Evolutionary conservation across 805 yeast species (phyloP).

Genomic region (Wickerhamiella slavikovae): DNA sequence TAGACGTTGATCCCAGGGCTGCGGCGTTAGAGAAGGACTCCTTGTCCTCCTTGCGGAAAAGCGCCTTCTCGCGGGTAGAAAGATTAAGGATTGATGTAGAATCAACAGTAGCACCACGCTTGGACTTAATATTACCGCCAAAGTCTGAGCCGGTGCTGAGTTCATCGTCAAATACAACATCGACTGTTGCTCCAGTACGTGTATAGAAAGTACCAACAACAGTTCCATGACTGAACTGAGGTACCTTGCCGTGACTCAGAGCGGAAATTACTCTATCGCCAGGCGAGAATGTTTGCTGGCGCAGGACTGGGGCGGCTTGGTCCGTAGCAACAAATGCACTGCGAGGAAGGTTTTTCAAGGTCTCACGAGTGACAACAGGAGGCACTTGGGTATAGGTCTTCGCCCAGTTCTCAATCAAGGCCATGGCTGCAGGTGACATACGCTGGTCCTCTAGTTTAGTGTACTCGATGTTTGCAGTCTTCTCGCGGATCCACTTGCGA

Average conservation of each 20-base stretch:
- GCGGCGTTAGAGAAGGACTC: too few species aligned
- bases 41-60: too few species aligned
- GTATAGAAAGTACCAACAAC: conserved; percentile 41
- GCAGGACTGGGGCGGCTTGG: conserved; percentile 47
- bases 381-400: conserved; percentile 23
- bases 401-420: conserved; percentile 42
- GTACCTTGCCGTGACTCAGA: conserved; percentile 75
- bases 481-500: conserved; percentile 27
- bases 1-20: too few species aligned
- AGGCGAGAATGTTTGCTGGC: conserved; percentile 53
- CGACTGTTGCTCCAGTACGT: conserved; percentile 27
- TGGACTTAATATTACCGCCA: conserved; percentile 55
- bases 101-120: conserved; percentile 70
- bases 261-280: conserved; percentile 85
- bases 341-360: conserved; percentile 64
- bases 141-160: conserved; percentile 65
- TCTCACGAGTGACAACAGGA: conserved; percentile 29
- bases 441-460: conserved; percentile 66
- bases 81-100: conserved; percentile 65
- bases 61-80: conserved; percentile 23
- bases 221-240: conserved; percentile 73
- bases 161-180: conserved; percentile 67
- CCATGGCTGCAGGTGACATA: conserved; percentile 42
- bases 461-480: conserved; percentile 24
- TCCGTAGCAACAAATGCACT: conserved; percentile 63